Percentiles rank a stretch among this genome's conserved stretches.
Evolutionary conservation across 495 filamentous ascomycete species (phyloP).

Genomic region (Hypoxylon rickii): DNA sequence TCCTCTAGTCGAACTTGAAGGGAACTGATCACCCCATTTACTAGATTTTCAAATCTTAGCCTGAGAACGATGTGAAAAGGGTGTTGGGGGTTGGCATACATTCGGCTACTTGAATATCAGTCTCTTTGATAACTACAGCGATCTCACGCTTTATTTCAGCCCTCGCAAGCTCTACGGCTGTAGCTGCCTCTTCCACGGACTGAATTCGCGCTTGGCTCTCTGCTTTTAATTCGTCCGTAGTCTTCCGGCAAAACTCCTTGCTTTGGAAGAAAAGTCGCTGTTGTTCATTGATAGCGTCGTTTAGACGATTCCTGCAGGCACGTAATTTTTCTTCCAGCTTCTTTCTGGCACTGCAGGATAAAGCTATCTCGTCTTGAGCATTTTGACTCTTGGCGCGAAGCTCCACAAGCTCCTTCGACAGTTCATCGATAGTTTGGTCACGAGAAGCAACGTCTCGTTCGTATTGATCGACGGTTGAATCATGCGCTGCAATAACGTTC

Average conservation of each 20-base stretch:
- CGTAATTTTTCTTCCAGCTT: constrained; percentile 39
- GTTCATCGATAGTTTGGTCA: constrained; percentile 28
- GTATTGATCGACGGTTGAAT: constrained; percentile 29
- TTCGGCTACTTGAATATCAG: constrained; percentile 30
- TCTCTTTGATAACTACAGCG: constrained; percentile 30
- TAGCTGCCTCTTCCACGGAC: constrained; percentile 31
- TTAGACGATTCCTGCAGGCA: constrained; percentile 37
- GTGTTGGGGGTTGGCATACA: constrained; percentile 27
- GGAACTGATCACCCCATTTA: constrained; percentile 32
- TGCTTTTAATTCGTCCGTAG: constrained; percentile 30
- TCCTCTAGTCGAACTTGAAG: constrained; percentile 32
- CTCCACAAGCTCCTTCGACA: constrained; percentile 27
- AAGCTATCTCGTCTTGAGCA: constrained; percentile 29
- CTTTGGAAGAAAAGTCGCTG: constrained; percentile 41
- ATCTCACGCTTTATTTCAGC: constrained; percentile 42
- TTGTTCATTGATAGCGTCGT: constrained; percentile 46
- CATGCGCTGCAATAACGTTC: constrained; percentile 25
- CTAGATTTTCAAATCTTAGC: constrained; percentile 22
- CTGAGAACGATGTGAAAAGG: neutral
- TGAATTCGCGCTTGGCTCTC: constrained; percentile 23
- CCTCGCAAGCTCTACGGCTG: constrained; percentile 38
- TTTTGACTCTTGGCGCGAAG: constrained; percentile 27
- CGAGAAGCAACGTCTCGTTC: constrained; percentile 20
- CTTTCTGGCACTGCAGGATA: constrained; percentile 19
- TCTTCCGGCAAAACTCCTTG: constrained; percentile 35